Evolutionary conservation across 1,284 basidiomycete species (phyloP).

Genomic region (Irpex rosettiformis): DNA sequence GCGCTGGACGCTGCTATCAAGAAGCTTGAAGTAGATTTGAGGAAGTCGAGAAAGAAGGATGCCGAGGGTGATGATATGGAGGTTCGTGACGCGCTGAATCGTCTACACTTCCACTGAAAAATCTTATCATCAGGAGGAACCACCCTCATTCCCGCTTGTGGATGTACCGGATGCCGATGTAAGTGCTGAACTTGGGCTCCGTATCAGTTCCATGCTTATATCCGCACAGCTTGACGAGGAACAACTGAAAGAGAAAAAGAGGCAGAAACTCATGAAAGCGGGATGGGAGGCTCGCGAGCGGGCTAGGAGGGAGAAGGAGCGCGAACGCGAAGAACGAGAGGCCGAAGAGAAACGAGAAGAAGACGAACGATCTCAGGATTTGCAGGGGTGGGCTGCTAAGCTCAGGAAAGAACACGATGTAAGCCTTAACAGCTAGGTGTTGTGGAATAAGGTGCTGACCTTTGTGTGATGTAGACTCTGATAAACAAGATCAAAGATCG

Average conservation of each 20-base stretch:
- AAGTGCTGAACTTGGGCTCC: constrained; percentile 12
- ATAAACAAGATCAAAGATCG: constrained; percentile 88
- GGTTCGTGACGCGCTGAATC: constrained; percentile 18
- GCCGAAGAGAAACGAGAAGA: constrained; percentile 75
- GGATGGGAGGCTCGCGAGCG: constrained; percentile 91
- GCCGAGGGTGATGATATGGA: constrained; percentile 54
- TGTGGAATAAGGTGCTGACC: no score
- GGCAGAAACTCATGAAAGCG: constrained; percentile 91
- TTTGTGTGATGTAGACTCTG: constrained; percentile 50
- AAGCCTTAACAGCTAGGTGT: constrained; percentile 17
- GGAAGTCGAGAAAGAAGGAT: constrained; percentile 49
- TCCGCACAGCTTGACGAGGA: constrained; percentile 82
- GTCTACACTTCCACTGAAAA: no score
- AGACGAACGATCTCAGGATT: constrained; percentile 72
- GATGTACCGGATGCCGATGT: constrained; percentile 90
- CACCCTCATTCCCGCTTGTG: constrained; percentile 82
- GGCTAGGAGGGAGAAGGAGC: constrained; percentile 85
- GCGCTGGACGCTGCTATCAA: constrained; percentile 34
- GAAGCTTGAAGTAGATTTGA: constrained; percentile 35
- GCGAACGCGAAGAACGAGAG: constrained; percentile 74
- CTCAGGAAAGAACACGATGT: constrained; percentile 80
- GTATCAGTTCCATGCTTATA: not conserved
- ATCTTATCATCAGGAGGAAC: constrained; percentile 58
- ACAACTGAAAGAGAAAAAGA: constrained; percentile 90
- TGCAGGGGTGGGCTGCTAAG: constrained; percentile 69